Conservation (phyloP, 495 filamentous ascomycete genomes). For the Viridothelium virens region DNA sequence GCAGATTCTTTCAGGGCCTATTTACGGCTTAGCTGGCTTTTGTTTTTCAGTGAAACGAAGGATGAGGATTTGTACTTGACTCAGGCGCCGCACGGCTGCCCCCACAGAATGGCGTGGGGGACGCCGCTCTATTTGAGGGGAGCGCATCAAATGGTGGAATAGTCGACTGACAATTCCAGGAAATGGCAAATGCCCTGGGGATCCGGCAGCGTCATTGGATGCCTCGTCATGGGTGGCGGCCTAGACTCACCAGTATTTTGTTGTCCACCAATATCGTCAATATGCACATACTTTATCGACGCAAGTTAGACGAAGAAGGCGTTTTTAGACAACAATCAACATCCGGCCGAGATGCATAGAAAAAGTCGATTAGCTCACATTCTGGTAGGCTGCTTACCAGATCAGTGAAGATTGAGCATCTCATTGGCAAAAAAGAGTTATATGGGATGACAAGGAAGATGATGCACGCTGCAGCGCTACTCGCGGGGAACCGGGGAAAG, state of each 20-base stretch:
- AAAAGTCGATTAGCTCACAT: background rate
- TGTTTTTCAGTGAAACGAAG: background rate
- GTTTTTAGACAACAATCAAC: background rate
- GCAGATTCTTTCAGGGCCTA: background rate
- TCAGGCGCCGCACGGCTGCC: no score
- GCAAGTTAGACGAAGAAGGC: background rate
- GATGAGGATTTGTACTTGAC: no score
- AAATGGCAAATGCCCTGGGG: background rate
- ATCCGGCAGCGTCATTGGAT: background rate
- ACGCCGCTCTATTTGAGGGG: no score
- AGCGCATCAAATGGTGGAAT: no score
- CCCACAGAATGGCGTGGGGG: no score
- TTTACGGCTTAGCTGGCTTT: no score
- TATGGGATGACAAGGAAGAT: background rate
- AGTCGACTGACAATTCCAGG: background rate
- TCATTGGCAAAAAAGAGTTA: background rate
- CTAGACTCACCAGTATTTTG: background rate
- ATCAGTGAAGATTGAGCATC: background rate
- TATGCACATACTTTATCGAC: background rate
- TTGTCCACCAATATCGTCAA: background rate
- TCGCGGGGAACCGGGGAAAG: constrained; percentile 10
- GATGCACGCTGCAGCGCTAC: constrained; percentile 8
- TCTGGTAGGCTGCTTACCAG: no score
- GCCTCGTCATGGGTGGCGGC: no score
- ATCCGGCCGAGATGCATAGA: background rate